Conservation (phyloP, 148 eudicot genomes). For the Chenopodium quinoa region DNA sequence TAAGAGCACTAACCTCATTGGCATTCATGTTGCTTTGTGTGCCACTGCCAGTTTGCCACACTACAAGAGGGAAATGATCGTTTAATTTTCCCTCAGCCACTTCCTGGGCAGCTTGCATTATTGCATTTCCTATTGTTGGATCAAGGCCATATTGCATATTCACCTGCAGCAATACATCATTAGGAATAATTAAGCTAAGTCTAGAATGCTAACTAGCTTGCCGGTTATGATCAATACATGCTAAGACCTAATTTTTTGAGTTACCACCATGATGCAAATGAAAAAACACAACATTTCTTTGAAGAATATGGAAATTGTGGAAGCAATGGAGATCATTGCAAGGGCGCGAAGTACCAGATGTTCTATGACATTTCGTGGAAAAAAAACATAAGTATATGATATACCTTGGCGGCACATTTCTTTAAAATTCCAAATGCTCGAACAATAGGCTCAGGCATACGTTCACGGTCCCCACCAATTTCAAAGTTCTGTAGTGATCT, state of each 20-base stretch:
- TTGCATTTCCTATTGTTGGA: conserved; percentile 84
- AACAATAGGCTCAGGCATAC: conserved; percentile 96
- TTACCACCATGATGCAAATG: background rate
- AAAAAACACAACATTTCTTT: background rate
- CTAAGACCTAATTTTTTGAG: too few species aligned
- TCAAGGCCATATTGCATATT: conserved; percentile 98
- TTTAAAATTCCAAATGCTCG: conserved; percentile 89
- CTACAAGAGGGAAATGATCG: conserved; percentile 91
- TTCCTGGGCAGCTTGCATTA: conserved; percentile 97
- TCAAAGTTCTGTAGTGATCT: conserved; percentile 96
- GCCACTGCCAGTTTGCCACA: conserved; percentile 99
- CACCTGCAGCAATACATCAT: conserved; percentile 48
- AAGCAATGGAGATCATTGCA: background rate
- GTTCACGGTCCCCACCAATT: conserved; percentile 94
- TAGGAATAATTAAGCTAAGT: conserved; percentile 12
- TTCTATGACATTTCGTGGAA: background rate
- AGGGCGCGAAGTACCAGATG: background rate
- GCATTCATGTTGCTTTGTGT: conserved; percentile 99
- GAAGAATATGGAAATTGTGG: background rate
- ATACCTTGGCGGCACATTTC: conserved; percentile 94
- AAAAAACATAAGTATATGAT: background rate
- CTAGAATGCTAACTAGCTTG: background rate
- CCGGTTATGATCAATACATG: background rate
- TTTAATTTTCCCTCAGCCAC: conserved; percentile 91
- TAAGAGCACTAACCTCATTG: conserved; percentile 64